Percentiles rank a stretch among this genome's conserved stretches.
phyloP scores from a whole-genome alignment of 257 asterid genomes.

The Nicotiana noctiflora region DNA sequence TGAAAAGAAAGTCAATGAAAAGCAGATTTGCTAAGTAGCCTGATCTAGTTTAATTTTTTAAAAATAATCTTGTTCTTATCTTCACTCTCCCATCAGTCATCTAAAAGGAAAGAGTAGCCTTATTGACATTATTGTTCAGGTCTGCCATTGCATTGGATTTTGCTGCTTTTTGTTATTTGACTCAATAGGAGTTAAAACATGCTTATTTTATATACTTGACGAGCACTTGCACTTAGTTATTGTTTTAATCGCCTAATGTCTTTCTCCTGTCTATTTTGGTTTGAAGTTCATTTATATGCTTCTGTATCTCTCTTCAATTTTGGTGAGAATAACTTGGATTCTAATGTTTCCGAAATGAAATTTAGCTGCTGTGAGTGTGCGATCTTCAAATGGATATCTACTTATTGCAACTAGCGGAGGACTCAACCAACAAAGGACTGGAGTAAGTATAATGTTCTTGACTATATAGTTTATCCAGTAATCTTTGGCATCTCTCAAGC shows the following conservation, averaged over 20 bases:
- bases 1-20: background rate
- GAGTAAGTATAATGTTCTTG: conserved; percentile 50
- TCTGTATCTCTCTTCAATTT: background rate
- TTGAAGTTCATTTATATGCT: background rate
- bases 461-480: conserved; percentile 11
- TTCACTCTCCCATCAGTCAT: background rate
- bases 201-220: background rate
- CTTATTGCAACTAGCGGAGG: conserved; percentile 99
- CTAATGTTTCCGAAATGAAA: conserved; percentile 8
- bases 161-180: background rate
- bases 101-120: background rate
- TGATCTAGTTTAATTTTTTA: background rate
- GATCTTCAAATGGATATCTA: conserved; percentile 81
- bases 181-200: background rate
- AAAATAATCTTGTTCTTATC: background rate
- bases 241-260: background rate
- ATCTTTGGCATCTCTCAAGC: background rate
- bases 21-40: background rate
- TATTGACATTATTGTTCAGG: background rate
- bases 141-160: background rate
- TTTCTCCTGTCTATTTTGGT: background rate
- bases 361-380: conserved; percentile 73
- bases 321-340: background rate
- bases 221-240: background rate
- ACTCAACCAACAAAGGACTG: conserved; percentile 93